Conservation (phyloP, 805 yeast genomes). For the Priceomyces castillae region DNA sequence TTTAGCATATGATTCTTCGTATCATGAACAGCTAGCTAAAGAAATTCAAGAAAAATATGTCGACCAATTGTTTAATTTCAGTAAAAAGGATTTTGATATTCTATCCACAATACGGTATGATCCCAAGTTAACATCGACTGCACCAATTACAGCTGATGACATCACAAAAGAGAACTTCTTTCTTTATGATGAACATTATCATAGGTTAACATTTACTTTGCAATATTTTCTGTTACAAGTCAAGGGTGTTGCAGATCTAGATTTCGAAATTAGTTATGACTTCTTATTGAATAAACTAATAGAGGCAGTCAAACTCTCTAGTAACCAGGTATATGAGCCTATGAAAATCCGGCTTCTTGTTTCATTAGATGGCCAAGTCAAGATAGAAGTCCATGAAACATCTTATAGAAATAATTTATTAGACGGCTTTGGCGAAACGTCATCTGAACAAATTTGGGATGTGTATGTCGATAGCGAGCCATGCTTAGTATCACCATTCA, state of each 20-base stretch:
- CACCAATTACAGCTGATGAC: constrained; percentile 25
- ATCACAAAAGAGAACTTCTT: constrained; percentile 46
- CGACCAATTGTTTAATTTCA: constrained; percentile 9
- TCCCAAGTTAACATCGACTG: constrained; percentile 44
- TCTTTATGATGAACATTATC: constrained; percentile 60
- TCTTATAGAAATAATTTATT: constrained; percentile 25
- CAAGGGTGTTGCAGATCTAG: constrained; percentile 13
- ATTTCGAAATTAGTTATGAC: constrained; percentile 40
- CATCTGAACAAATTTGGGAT: constrained; percentile 41
- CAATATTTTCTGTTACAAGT: constrained; percentile 41
- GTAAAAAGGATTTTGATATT: constrained; percentile 47
- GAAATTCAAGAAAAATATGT: constrained; percentile 10
- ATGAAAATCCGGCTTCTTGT: constrained; percentile 34
- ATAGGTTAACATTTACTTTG: constrained; percentile 55
- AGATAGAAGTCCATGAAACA: constrained; percentile 32
- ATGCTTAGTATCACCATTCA: constrained; percentile 63
- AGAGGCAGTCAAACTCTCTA: constrained; percentile 24
- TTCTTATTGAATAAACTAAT: constrained; percentile 36
- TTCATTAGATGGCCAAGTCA: constrained; percentile 25
- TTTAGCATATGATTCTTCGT: background rate
- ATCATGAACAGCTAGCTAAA: constrained; percentile 4
- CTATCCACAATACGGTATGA: constrained; percentile 76
- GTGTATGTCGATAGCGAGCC: constrained; percentile 59
- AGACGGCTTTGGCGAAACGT: constrained; percentile 21
- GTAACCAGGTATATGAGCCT: constrained; percentile 20